These are phyloP conservation scores for Stentor coeruleus DNA, from an alignment of 73 alveolate species.

Conservation along the genomic window DNA sequence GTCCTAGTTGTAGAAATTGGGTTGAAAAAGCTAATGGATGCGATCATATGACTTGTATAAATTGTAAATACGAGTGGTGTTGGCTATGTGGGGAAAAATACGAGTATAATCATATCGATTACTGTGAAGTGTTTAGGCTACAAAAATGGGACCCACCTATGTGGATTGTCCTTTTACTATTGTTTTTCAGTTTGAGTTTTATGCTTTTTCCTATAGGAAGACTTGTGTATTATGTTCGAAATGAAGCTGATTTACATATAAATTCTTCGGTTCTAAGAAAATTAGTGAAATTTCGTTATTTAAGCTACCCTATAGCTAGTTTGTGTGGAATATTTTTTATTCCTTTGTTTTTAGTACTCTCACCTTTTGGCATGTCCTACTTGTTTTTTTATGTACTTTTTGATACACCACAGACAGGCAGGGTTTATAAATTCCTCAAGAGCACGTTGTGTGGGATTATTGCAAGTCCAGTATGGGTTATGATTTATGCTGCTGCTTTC, in stretches of 20 bases:
- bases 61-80: conserved; percentile 77
- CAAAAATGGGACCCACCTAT: not conserved
- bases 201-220: not conserved
- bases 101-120: not conserved
- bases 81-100: conserved; percentile 60
- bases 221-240: not conserved
- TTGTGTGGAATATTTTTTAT: not conserved
- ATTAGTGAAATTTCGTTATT: not conserved
- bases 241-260: not conserved
- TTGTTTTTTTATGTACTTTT: not conserved
- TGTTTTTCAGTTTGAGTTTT: too few species aligned
- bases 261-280: not conserved
- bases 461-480: not conserved
- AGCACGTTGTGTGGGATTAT: conserved; percentile 13
- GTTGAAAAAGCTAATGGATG: conserved; percentile 78
- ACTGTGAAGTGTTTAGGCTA: not conserved
- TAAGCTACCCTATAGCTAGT: not conserved
- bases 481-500: not conserved
- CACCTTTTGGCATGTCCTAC: not conserved
- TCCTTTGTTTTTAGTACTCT: not conserved
- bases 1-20: conserved; percentile 75
- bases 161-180: not conserved
- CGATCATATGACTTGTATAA: conserved; percentile 81
- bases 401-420: not conserved
- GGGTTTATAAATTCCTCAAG: not conserved